Percentiles rank a stretch among this genome's conserved stretches.
Conservation (phyloP, 768 basidiomycete species). For the Lentinula guzmanii region DNA sequence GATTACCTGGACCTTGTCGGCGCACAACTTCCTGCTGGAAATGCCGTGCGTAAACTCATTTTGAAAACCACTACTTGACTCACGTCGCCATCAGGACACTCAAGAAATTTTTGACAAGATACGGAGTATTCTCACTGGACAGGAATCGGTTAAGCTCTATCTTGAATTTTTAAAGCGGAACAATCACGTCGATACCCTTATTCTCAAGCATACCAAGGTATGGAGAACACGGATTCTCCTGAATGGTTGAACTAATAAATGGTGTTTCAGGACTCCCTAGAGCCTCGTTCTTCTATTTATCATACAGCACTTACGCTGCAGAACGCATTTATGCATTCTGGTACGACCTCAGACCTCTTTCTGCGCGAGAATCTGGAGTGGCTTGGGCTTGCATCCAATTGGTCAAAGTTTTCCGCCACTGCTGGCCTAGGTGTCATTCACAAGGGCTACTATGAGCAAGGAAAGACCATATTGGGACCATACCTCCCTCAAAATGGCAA, state of each 20-base stretch:
- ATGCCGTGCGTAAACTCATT: slow-evolving; percentile 38
- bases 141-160: slow-evolving; percentile 88
- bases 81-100: slow-evolving; percentile 37
- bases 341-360: slow-evolving; percentile 92
- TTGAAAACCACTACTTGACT: slow-evolving; percentile 2
- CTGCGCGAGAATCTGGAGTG: slow-evolving; percentile 95
- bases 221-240: not conserved
- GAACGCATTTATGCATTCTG: slow-evolving; percentile 98
- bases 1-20: slow-evolving; percentile 83
- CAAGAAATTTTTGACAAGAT: slow-evolving; percentile 68
- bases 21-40: slow-evolving; percentile 60
- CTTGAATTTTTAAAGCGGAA: slow-evolving; percentile 94
- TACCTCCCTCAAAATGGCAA: slow-evolving; percentile 81
- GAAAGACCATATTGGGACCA: slow-evolving; percentile 86
- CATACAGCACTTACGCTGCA: slow-evolving; percentile 95
- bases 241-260: not conserved
- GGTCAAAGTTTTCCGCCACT: slow-evolving; percentile 98
- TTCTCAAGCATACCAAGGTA: slow-evolving; percentile 91
- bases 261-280: slow-evolving; percentile 68
- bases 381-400: slow-evolving; percentile 92
- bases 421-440: slow-evolving; percentile 97
- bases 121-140: slow-evolving; percentile 80
- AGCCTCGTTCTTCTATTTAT: slow-evolving; percentile 93
- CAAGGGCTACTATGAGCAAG: slow-evolving; percentile 93
- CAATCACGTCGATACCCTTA: slow-evolving; percentile 87